Evolutionary conservation across 768 basidiomycete species (phyloP), one percentile per base, ranked within the genome.

Genomic region (Boletus rubescentipes): DNA sequence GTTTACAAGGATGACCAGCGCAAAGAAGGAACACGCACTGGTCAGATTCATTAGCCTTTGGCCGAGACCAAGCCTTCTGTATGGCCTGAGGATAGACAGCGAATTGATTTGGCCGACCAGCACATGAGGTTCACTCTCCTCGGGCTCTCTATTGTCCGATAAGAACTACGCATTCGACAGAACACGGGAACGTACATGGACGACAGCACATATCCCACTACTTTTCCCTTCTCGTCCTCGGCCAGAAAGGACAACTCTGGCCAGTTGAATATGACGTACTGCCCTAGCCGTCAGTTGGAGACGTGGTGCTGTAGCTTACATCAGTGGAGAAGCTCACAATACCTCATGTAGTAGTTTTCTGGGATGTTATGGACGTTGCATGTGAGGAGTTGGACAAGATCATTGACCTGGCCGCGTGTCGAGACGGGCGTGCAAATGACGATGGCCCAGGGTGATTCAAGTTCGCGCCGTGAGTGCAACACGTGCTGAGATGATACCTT

Each of bases 181-280:
- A 18, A 37, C 34, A 43, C n/a, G n/a, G 20, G 37, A 26, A 63
- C 77, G 32, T 46, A 82, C 81, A 83, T 79, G 44, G 81, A 80
- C 0, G 77, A 78, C n/a, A 83, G 61, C 15, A 82, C 80, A 60
- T 82, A 83, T 10, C 81, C 81, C 1, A 83, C 80, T 20, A 83
- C 72, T 21, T 76, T 73, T 1, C 81, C 79, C 21, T 63, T 66
- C 32, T 74, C 72, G 44, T 80, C 75, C 44, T 79, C 79, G 1
- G 80, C 81, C 7, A 83, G 78, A 61, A 77, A 83, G 7, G 78
- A 80, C 21, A 82, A 63, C 36, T 79, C 74, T 9, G 81, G 81
- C 81, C 81, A 83, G 4, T 70, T 77, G 32, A 80, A 54, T 37
- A 75, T 67, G 49, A 77, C 76, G 61, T 75, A 75, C 2, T 75